Base-by-base conservation (phyloP, 2,329 filamentous ascomycete genomes). In the Zymoseptoria tritici region DNA sequence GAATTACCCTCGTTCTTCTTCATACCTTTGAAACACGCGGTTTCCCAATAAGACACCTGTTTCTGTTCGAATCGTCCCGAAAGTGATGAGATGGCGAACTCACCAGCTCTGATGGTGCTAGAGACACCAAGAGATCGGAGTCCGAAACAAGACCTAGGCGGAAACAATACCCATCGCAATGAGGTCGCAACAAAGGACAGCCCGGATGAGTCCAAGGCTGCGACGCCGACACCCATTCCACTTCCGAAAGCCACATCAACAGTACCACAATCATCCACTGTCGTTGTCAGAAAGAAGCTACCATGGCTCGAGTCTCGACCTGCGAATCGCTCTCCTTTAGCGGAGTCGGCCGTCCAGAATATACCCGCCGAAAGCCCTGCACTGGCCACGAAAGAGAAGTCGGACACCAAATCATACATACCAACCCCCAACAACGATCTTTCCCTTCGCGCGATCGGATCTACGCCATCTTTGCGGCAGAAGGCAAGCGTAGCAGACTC, bases 231-330 rank as follows among this genome's bases (percentile, higher is more conserved):
- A 13, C 36, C 16, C 5, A n/a, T 46, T 2, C 16, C 36, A 6
- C 3, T 16, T 4, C 36, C 36, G 4, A 46, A 16, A n/a, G 36
- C 16, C 13, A n/a, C 36, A 16, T 46, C 36, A n/a, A 16, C 36
- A n/a, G 36, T n/a, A 11, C 13, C 36, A 46, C 36, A 13, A 20
- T 11, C 58, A 49, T 21, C 56, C 8, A 46, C 60, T 6, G 42
- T 21, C 22, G 8, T 56, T 19, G 29, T 58, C 20, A 61, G 66
- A 19, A 70, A 70, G 61, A 68, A 60, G 60, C 60, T 71, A 52
- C 69, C 69, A 36, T 63, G 61, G 61, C 54, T 59, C 13, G 57
- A 59, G 26, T 9, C 46, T 22, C 31, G 52, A 26, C 52, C 57
- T 11, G 6, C 26, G 20, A 55, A 50, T 11, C 36, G 36, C 36